Percentiles rank a stretch among this genome's conserved stretches.
phyloP scores from a whole-genome alignment of 2,329 filamentous ascomycete genomes.

The Podosphaera xanthii region DNA sequence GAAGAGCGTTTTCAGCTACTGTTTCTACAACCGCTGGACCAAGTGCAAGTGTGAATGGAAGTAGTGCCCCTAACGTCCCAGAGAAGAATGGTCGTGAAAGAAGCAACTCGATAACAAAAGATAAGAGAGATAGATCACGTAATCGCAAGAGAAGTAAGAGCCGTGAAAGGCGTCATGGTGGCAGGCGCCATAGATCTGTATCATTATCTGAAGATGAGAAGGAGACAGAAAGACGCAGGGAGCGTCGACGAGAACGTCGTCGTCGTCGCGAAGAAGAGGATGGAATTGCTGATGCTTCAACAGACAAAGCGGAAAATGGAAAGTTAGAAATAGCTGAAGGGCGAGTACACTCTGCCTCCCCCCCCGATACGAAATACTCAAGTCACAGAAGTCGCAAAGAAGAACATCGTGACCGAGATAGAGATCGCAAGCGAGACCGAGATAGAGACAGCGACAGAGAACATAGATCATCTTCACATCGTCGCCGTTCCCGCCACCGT shows the following conservation, averaged over 20 bases:
- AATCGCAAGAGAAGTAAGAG: slow-evolving; percentile 10
- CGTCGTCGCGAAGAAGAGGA: slow-evolving; percentile 12
- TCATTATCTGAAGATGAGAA: slow-evolving; percentile 15
- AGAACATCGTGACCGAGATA: slow-evolving; percentile 22
- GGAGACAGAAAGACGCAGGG: slow-evolving; percentile 14
- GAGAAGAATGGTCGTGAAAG: slow-evolving; percentile 9
- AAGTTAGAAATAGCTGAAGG: slow-evolving; percentile 24
- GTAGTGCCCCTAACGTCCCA: slow-evolving; percentile 9
- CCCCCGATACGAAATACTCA: slow-evolving; percentile 31
- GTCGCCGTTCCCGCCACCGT: slow-evolving; percentile 23
- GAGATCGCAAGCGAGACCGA: slow-evolving; percentile 25
- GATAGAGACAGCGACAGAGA: slow-evolving; percentile 21
- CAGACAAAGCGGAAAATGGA: slow-evolving; percentile 7
- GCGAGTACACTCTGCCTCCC: slow-evolving; percentile 41
- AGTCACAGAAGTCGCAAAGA: slow-evolving; percentile 39
- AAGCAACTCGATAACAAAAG: slow-evolving; percentile 11
- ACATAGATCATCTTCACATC: slow-evolving; percentile 19
- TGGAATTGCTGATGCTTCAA: slow-evolving; percentile 6
- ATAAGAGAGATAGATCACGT: slow-evolving; percentile 15
- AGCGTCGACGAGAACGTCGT: slow-evolving; percentile 13
- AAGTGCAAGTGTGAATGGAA: slow-evolving; percentile 10
- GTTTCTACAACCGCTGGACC: slow-evolving; percentile 13
- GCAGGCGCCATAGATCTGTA: slow-evolving; percentile 14
- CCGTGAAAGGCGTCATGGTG: slow-evolving; percentile 11
- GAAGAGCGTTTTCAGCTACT: slow-evolving; percentile 17